Base-by-base conservation (phyloP, 73 alveolate genomes). In the Paramecium sonneborni region DNA sequence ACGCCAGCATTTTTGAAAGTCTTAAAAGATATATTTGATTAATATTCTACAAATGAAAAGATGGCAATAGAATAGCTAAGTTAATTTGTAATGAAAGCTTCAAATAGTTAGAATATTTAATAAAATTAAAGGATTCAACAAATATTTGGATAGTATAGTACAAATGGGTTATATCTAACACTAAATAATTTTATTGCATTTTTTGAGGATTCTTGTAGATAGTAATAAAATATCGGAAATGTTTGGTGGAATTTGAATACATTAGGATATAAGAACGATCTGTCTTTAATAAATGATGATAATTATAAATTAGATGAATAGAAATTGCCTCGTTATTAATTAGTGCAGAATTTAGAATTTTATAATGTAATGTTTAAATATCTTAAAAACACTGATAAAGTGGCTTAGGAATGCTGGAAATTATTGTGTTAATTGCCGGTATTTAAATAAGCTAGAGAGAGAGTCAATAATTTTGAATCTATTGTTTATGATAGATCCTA, bases 161-260 rank as follows among this genome's bases (percentile, higher is more conserved):
- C 37, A 11, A 95, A 96, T 28, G 52, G 79, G 21, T 96, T 95
- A 6, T 94, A 37, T 12, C 76, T 96, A 1, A 72, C 58, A 8
- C 41, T 76, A 34, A 95, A 93, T 9, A 94, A 92, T 26, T 97
- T 97, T 79, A 57, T 96, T 2, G 92, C 82, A 41, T 97, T 96
- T 69, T 97, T 95, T 93, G 70, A 92, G 55, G 57, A 69, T 28
- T 67, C 96, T 39, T 69, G 94, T 62, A 26, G 38, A 14, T 41
- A 62, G 21, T 35, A 72, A 18, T 20, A 32, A 21, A 93, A 85
- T 44, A 94, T 76, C 26, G 92, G 92, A 8, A 95, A 85, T 1
- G 99, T 97, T 9, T 92, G 99, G 92, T 74, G 89, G 48, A 97
- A 97, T 76, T 67, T 97, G 6, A 52, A 41, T n/a, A 85, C 97